Conservation (phyloP, 345 rosid species). For the Lepidium sativum region DNA sequence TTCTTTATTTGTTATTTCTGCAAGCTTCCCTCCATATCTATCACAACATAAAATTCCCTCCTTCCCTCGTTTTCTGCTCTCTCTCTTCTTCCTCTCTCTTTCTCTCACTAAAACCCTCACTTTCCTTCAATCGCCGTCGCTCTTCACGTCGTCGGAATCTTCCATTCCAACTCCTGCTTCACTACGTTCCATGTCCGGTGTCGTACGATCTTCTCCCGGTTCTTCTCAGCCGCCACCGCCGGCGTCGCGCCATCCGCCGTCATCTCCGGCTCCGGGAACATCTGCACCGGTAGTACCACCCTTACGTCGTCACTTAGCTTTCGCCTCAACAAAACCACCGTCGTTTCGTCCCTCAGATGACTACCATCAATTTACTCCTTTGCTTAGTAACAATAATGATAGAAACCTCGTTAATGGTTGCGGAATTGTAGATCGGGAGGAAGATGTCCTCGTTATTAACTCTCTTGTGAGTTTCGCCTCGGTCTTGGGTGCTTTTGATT, state of each 20-base stretch:
- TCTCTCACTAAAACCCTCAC: slow-evolving; percentile 25
- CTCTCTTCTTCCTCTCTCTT: slow-evolving; percentile 2
- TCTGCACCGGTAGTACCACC: slow-evolving; percentile 57
- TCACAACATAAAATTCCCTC: slow-evolving; percentile 60
- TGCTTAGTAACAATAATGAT: not conserved
- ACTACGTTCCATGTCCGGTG: slow-evolving; percentile 40
- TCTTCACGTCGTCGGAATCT: slow-evolving; percentile 33
- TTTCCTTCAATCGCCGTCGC: slow-evolving; percentile 3
- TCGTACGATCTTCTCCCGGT: slow-evolving; percentile 38
- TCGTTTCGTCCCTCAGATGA: slow-evolving; percentile 57
- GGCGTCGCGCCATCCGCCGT: slow-evolving; percentile 28
- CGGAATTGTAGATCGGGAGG: slow-evolving; percentile 42
- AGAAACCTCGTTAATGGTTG: not conserved
- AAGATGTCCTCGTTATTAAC: slow-evolving; percentile 57
- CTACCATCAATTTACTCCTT: slow-evolving; percentile 54
- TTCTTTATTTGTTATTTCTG: not conserved
- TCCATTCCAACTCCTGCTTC: slow-evolving; percentile 27
- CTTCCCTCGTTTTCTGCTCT: slow-evolving; percentile 66
- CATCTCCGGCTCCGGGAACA: slow-evolving; percentile 22
- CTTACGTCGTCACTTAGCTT: slow-evolving; percentile 60
- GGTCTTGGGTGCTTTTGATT: not conserved
- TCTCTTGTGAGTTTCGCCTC: slow-evolving; percentile 55
- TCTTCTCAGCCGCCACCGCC: slow-evolving; percentile 32
- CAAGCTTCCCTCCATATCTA: slow-evolving; percentile 65
- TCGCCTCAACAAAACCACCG: slow-evolving; percentile 64